Evolutionary conservation across 768 basidiomycete genomes (phyloP).

Genomic region (Lentinula boryana): DNA sequence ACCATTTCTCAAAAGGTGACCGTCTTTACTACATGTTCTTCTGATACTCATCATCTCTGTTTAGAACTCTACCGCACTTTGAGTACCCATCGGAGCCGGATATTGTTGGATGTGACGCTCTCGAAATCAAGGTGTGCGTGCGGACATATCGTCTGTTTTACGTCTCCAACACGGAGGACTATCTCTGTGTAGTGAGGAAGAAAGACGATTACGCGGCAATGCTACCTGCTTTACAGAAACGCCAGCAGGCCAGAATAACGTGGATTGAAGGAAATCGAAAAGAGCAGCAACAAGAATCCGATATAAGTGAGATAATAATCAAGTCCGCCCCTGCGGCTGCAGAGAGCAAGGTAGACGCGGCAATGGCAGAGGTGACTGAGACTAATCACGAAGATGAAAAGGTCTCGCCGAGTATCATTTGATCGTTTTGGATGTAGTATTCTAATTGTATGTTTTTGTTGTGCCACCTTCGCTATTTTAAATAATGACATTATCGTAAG

Average conservation of each 20-base stretch:
- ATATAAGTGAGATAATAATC: not conserved
- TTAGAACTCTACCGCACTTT: conserved; percentile 33
- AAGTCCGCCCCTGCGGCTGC: not conserved
- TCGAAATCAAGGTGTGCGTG: conserved; percentile 84
- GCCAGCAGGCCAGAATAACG: conserved; percentile 26
- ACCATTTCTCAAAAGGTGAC: conserved; percentile 67
- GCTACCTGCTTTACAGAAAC: conserved; percentile 21
- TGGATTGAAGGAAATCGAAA: conserved; percentile 25
- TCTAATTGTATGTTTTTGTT: not conserved
- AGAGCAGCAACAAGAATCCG: not conserved
- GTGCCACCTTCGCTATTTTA: not conserved
- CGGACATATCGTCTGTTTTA: conserved; percentile 80
- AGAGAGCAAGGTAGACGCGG: not conserved
- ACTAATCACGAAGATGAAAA: not conserved
- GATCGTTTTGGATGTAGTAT: too few relatives aligned
- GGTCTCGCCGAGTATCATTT: not conserved
- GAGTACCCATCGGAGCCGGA: conserved; percentile 31
- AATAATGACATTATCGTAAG: not conserved
- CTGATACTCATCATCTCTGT: not conserved
- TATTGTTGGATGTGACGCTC: conserved; percentile 46
- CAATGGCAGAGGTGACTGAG: not conserved
- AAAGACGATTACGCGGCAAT: conserved; percentile 33
- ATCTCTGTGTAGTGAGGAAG: conserved; percentile 41
- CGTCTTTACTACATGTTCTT: not conserved
- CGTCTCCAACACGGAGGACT: conserved; percentile 63